Percentiles rank a stretch among this genome's conserved stretches.
Conservation (phyloP, 179 eudicot genomes). For the Beta macrorhiza region DNA sequence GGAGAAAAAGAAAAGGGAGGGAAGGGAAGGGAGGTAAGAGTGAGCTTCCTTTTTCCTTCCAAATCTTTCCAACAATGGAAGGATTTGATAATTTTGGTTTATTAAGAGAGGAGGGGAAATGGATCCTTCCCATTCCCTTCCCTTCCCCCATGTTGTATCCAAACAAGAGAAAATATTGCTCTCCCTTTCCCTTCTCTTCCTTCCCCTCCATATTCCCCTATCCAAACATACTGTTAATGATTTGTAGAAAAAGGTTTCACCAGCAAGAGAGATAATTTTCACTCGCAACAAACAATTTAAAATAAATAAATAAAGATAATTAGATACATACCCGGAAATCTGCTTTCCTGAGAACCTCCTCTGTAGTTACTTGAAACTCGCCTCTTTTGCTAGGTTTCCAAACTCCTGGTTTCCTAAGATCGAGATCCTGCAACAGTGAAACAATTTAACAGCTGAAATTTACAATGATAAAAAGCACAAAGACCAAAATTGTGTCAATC, state of each 20-base stretch:
- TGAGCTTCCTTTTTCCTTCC: too few species aligned
- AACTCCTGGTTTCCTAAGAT: constrained; percentile 63
- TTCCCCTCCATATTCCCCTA: too few species aligned
- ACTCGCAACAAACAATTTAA: neutral
- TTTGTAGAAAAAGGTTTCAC: neutral
- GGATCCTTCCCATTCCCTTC: too few species aligned
- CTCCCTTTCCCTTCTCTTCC: too few species aligned
- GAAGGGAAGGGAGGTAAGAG: too few species aligned
- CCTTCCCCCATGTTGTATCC: too few species aligned
- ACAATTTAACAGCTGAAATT: neutral
- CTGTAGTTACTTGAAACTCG: constrained; percentile 71
- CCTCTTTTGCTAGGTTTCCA: constrained; percentile 41
- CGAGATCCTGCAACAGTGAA: constrained; percentile 56
- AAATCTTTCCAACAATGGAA: too few species aligned
- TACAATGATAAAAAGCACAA: neutral
- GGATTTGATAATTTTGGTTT: too few species aligned
- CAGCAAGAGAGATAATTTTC: neutral
- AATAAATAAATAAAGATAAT: neutral
- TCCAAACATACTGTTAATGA: too few species aligned
- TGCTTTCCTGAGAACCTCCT: constrained; percentile 68
- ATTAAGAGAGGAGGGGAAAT: too few species aligned
- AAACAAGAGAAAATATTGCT: too few species aligned
- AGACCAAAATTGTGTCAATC: neutral
- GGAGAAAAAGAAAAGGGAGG: too few species aligned
- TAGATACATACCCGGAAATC: constrained; percentile 74